Evolutionary conservation across 805 yeast species (phyloP).

Genomic region (Kockiozyma suomiensis): DNA sequence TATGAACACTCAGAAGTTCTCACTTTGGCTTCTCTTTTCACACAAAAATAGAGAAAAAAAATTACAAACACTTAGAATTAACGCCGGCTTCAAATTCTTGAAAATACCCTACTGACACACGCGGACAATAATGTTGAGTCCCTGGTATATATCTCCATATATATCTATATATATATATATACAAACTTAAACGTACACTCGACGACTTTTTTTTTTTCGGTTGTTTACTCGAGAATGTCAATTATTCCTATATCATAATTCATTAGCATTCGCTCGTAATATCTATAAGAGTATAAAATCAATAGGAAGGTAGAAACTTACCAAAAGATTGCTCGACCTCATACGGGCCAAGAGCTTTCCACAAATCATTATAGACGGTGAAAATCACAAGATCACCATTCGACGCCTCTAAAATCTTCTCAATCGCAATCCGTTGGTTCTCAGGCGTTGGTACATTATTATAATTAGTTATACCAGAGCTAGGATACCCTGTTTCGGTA

Average conservation of each 20-base stretch:
- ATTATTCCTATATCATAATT: constrained; percentile 34
- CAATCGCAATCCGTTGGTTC: constrained; percentile 67
- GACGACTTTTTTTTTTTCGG: not conserved
- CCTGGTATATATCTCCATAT: no score
- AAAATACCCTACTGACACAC: no score
- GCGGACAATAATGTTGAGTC: no score
- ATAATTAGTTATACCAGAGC: constrained; percentile 76
- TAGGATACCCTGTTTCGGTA: constrained; percentile 97
- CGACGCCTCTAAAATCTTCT: constrained; percentile 59
- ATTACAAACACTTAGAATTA: no score
- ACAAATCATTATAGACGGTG: constrained; percentile 78
- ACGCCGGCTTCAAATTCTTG: no score
- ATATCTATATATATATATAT: no score
- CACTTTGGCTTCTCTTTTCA: no score
- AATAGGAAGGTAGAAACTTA: not conserved
- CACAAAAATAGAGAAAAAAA: no score
- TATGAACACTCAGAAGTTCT: no score
- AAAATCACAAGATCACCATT: constrained; percentile 66
- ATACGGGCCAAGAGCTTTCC: constrained; percentile 85
- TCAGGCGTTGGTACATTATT: constrained; percentile 74
- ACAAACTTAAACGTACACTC: no score
- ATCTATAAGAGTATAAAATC: not conserved
- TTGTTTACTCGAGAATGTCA: constrained; percentile 36
- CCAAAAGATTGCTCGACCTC: constrained; percentile 91
- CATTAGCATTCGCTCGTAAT: no score